Base-by-base conservation (phyloP, 2,329 filamentous ascomycete genomes). In the Rhexocercosporidium sp. region DNA sequence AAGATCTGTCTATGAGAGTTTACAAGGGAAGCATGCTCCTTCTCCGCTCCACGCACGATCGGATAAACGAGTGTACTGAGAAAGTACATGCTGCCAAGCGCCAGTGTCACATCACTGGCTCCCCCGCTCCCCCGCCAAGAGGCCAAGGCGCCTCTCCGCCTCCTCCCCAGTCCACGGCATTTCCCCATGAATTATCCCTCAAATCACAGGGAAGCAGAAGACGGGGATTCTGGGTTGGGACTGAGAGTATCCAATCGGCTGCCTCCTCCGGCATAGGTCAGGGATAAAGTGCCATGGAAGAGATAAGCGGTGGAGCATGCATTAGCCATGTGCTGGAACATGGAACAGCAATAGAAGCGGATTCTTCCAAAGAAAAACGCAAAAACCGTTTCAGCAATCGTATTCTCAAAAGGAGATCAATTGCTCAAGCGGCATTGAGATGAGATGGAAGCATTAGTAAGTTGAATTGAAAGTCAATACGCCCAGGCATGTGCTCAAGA, bases 151-250 rank as follows among this genome's bases (percentile, higher is more conserved):
- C 53, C 53, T 39, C 53, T 37, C 20, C 34, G 20, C 29, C 18
- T 8, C 4, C 1, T 14, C 53, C 31, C 53, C 54, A 41, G 54
- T 16, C n/a, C 27, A 57, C 31, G 54, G 31, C 31, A 6, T 57
- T 22, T 27, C 54, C 54, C 54, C 34, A 41, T 18, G 31, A 57
- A 34, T 57, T 57, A 39, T 57, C 31, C 54, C 54, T 57, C 54
- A 37, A 57, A 57, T 57, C 54, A 57, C 22, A 37, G 12, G 9
- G 8, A n/a, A 37, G 31, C 14, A 37, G n/a, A 25, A n/a, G 49
- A 4, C 31, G 8, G 31, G 27, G 18, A 16, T 18, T 14, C 34
- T 31, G 25, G 9, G 6, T 12, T 16, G n/a, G 54, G 31, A 34
- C 22, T 37, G 2, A 25, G 18, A 16, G 31, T 5, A n/a, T 11